Conservation (phyloP, 805 yeast species). For the Yamadazyma nakazawae region DNA sequence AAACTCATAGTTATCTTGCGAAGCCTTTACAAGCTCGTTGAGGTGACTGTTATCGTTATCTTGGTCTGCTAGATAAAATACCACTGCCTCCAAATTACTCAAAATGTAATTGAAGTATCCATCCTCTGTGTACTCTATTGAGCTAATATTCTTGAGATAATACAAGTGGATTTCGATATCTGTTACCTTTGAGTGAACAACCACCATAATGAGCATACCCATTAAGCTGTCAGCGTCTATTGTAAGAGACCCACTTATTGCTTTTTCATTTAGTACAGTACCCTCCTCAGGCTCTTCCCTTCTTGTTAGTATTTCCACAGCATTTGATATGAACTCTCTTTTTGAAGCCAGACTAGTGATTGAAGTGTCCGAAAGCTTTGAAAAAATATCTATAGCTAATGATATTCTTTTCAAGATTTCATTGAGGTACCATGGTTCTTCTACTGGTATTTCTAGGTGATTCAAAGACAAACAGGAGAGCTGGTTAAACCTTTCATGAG, state of each 20-base stretch:
- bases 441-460: slow-evolving; percentile 47
- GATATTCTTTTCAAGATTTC: slow-evolving; percentile 39
- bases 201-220: slow-evolving; percentile 67
- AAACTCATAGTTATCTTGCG: slow-evolving; percentile 48
- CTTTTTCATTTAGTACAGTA: slow-evolving; percentile 2
- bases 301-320: slow-evolving; percentile 50
- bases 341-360: slow-evolving; percentile 45
- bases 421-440: slow-evolving; percentile 39
- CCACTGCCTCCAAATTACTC: slow-evolving; percentile 80
- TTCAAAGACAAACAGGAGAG: slow-evolving; percentile 44
- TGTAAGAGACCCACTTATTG: slow-evolving; percentile 18
- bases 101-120: slow-evolving; percentile 75
- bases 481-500: slow-evolving; percentile 29
- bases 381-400: slow-evolving; percentile 51
- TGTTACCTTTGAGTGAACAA: slow-evolving; percentile 57
- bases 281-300: background rate
- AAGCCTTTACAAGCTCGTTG: slow-evolving; percentile 33
- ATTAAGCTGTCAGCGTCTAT: slow-evolving; percentile 82
- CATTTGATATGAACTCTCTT: slow-evolving; percentile 45
- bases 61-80: slow-evolving; percentile 50
- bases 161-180: slow-evolving; percentile 60
- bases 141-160: slow-evolving; percentile 62
- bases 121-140: slow-evolving; percentile 25
- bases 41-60: slow-evolving; percentile 22
- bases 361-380: slow-evolving; percentile 39